Evolutionary conservation across 805 yeast species (phyloP), one percentile per base, ranked within the genome.

Genomic region (Candida gorgasii): DNA sequence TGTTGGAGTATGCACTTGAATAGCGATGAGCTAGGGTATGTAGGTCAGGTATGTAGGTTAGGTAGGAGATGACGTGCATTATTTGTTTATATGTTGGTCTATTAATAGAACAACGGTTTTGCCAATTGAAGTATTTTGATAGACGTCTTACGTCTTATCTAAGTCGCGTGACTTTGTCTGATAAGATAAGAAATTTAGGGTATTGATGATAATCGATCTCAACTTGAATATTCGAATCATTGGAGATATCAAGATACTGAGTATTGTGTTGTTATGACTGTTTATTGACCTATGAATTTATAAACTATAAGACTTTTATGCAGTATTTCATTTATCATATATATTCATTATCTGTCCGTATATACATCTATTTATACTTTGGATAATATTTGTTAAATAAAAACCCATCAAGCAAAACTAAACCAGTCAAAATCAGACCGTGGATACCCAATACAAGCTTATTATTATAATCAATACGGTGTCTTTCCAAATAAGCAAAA

Each of bases 361-460:
- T 12, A 29, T 29, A 29, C 32, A 30, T 30, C 63, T 76, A 75
- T 54, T 76, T 76, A 58, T 73, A 78, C 61, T 75, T 72, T 39
- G 80, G 72, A 56, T 79, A 81, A 60, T 72, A 78, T 52, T 69
- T 73, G 49, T 65, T 65, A 57, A 81, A 79, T 46, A 80, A 62
- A 47, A 63, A 69, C 2, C 78, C 79, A 57, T 82, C 86, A 40
- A 75, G 64, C 43, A 76, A 69, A 27, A 81, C 69, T 41, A 78
- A 67, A 5, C 81, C 84, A 13, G 79, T 71, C 27, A 76, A 64
- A 26, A 79, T 72, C 8, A 78, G 72, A 2, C 79, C 77, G 44
- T 78, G 76, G 26, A 73, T 57, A 43, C 75, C 73, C 29, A 69
- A 55, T 23, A 79, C 77, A 40, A 67, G 66, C 29, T 63, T 65